These are phyloP conservation scores for Penicillium soppii DNA, from an alignment of 495 filamentous ascomycete genomes.

Conservation along the genomic window DNA sequence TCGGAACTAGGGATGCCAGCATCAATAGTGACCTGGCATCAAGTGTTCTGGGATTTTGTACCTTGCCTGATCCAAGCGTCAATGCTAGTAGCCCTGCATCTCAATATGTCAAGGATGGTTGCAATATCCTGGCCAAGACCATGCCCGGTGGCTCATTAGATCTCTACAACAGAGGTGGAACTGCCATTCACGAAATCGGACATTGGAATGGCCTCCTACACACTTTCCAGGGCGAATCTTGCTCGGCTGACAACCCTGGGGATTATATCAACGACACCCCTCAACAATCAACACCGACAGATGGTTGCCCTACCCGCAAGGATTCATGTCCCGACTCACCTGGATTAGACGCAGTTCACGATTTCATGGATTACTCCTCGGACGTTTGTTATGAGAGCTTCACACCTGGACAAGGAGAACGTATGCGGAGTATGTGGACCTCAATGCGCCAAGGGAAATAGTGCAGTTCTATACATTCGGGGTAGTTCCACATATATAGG, in stretches of 20 bases:
- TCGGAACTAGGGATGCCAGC: conserved; percentile 6
- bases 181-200: conserved; percentile 56
- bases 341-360: conserved; percentile 49
- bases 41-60: conserved; percentile 51
- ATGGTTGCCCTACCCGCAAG: conserved; percentile 47
- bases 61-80: conserved; percentile 40
- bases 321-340: conserved; percentile 48
- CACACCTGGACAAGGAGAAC: conserved; percentile 38
- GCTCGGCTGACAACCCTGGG: conserved; percentile 37
- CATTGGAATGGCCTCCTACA: conserved; percentile 61
- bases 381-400: conserved; percentile 54
- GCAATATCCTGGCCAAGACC: conserved; percentile 50
- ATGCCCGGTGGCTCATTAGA: conserved; percentile 47
- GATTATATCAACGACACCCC: conserved; percentile 56
- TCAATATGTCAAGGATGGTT: conserved; percentile 50
- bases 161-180: conserved; percentile 50
- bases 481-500: no score
- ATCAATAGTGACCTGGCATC: conserved; percentile 21
- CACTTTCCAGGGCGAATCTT: conserved; percentile 53
- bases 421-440: conserved; percentile 50
- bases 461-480: no score
- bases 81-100: conserved; percentile 32
- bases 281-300: conserved; percentile 47
- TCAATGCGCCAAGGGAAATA: conserved; percentile 43
- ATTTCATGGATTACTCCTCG: conserved; percentile 58